Conservation (phyloP, 129 eudicot species). For the Artemisia annua region DNA sequence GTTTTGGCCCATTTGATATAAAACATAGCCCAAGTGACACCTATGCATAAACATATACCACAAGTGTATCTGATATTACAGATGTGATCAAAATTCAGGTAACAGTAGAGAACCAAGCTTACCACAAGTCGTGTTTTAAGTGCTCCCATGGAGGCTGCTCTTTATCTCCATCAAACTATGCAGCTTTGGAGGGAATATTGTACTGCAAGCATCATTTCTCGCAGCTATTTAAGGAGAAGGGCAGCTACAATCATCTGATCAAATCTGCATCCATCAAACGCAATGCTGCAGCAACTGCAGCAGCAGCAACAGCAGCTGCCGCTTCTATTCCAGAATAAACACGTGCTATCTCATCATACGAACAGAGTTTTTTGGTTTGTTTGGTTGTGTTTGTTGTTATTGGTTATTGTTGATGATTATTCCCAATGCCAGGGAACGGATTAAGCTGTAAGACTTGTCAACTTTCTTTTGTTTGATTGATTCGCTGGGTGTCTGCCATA, state of each 20-base stretch:
- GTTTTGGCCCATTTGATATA: neutral
- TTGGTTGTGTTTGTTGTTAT: constrained; percentile 35
- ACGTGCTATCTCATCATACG: neutral
- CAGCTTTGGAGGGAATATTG: constrained; percentile 81
- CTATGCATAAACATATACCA: neutral
- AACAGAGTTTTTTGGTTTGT: constrained; percentile 34
- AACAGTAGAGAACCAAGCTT: constrained; percentile 82
- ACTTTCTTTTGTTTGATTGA: constrained; percentile 38
- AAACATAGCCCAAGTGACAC: neutral
- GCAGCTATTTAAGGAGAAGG: constrained; percentile 95
- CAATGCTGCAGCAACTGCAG: constrained; percentile 35
- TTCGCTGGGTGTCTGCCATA: constrained; percentile 31
- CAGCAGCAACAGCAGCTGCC: constrained; percentile 32
- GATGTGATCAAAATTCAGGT: constrained; percentile 47
- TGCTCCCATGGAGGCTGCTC: constrained; percentile 96
- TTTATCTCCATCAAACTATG: constrained; percentile 86
- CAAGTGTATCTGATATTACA: neutral
- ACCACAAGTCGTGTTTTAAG: constrained; percentile 91
- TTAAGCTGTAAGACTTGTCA: constrained; percentile 24
- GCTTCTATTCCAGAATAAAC: constrained; percentile 66
- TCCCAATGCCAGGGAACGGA: constrained; percentile 29
- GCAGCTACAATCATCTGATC: constrained; percentile 90
- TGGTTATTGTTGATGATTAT: constrained; percentile 25
- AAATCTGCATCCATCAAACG: constrained; percentile 88
- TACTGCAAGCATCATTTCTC: constrained; percentile 98